Evolutionary conservation across 2,329 filamentous ascomycete species (phyloP), one percentile per base, ranked within the genome.

Genomic region (Venturia effusa): DNA sequence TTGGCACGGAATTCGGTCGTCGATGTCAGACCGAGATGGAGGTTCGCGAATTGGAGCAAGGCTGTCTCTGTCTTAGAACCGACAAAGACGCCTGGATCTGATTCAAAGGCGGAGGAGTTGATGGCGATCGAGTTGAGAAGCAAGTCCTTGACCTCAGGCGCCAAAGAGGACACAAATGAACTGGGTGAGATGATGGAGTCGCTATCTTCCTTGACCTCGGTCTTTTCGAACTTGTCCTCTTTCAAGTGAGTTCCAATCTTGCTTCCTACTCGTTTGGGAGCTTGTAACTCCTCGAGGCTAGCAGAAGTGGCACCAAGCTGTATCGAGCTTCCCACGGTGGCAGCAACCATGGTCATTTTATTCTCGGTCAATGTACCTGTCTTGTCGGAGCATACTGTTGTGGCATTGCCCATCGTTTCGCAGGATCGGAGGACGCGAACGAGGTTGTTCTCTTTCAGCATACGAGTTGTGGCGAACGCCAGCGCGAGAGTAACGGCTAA

Each of bases 21-120:
- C 0, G 81, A 78, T 4, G 82, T 83, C 78, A 91, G 85, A 51
- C 81, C 86, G 15, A 91, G 77, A 69, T 84, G 79, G 59, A 88
- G 84, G 60, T 82, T 81, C 22, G 87, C 85, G 70, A 90, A 90
- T 32, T 80, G 78, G 22, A 92, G 79, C 19, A 92, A 78, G 24
- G 88, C 88, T 2, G 87, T 90, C 71, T 92, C 88, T 0, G 88
- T 92, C 75, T 90, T 91, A 4, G 88, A 91, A 34, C 88, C 88
- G 66, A 91, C 81, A 68, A 89, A 92, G 0, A 81, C 74, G 40
- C 85, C 85, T 45, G 83, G 79, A 55, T 87, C 83, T 5, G 82
- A 81, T 70, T 89, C 85, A 67, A 90, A 89, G 0, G 87, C 85
- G 0, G 86, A 88, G 0, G 87, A 88, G 70, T 88, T 89, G 68